phyloP scores from a whole-genome alignment of 139 green algal species.

The Chlorella sp. region DNA sequence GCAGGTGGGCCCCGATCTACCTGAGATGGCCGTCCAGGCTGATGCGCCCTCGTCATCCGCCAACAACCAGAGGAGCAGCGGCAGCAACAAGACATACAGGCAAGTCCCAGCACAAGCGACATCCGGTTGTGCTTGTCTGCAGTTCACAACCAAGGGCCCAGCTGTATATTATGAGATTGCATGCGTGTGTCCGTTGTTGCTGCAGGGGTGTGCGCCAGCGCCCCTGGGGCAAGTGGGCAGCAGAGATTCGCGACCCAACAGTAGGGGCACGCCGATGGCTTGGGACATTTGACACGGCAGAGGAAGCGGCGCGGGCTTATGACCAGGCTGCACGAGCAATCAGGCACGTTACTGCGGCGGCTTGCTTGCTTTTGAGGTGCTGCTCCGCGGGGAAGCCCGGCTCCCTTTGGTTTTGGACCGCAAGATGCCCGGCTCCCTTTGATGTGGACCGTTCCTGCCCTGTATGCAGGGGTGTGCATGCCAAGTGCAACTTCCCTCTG shows the following conservation, averaged over 20 bases:
- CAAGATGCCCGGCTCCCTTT: background rate
- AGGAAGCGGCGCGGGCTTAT: slow-evolving; percentile 94
- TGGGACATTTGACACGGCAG: slow-evolving; percentile 96
- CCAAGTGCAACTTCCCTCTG: slow-evolving; percentile 91
- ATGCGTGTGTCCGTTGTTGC: background rate
- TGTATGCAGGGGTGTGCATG: slow-evolving; percentile 68
- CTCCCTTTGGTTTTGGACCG: background rate
- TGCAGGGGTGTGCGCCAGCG: slow-evolving; percentile 89
- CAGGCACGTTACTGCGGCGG: background rate
- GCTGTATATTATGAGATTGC: background rate
- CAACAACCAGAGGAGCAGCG: slow-evolving; percentile 8
- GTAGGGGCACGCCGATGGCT: slow-evolving; percentile 91
- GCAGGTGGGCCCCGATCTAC: background rate
- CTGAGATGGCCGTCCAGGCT: background rate
- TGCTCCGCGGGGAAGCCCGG: background rate
- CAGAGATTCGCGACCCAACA: slow-evolving; percentile 97
- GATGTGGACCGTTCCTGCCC: background rate
- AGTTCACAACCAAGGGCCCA: too few species aligned
- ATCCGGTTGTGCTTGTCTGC: too few species aligned
- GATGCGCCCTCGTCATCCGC: background rate
- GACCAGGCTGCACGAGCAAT: slow-evolving; percentile 92
- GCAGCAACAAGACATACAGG: slow-evolving; percentile 89
- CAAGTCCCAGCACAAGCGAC: background rate
- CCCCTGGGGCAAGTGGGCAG: slow-evolving; percentile 98
- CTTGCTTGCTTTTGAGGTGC: background rate